Conservation (phyloP, 2,329 filamentous ascomycete genomes). For the Cephalotrichum gorgonifer region DNA sequence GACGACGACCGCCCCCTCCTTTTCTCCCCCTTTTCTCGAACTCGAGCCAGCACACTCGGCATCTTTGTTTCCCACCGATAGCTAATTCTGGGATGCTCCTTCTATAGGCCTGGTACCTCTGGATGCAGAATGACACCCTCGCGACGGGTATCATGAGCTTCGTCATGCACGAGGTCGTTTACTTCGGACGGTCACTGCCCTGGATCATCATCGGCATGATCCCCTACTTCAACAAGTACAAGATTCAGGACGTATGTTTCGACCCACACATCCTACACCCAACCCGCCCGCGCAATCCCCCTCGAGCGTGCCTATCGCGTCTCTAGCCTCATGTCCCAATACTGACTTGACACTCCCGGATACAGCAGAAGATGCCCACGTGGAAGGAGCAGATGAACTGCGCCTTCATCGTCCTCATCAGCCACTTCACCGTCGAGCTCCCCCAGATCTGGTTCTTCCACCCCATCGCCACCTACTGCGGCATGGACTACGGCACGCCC, state of each 20-base stretch:
- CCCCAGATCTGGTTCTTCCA: slow-evolving; percentile 99
- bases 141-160: slow-evolving; percentile 98
- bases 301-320: neutral
- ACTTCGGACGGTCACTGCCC: slow-evolving; percentile 84
- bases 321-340: neutral
- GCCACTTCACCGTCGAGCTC: slow-evolving; percentile 94
- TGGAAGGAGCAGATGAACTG: slow-evolving; percentile 89
- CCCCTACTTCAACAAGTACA: slow-evolving; percentile 83
- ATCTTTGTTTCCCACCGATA: neutral
- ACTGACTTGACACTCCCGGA: neutral
- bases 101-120: slow-evolving; percentile 75
- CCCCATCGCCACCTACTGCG: slow-evolving; percentile 86
- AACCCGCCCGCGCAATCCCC: too few species aligned
- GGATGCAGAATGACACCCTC: slow-evolving; percentile 94
- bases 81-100: neutral
- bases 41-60: neutral
- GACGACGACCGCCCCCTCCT: too few species aligned
- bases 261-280: neutral
- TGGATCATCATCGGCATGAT: slow-evolving; percentile 90
- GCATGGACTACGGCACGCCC: slow-evolving; percentile 77
- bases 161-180: slow-evolving; percentile 84
- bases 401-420: slow-evolving; percentile 82
- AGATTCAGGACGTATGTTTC: slow-evolving; percentile 70
- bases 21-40: slow-evolving; percentile 9
- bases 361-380: slow-evolving; percentile 67